Conservation (phyloP, 768 basidiomycete genomes). For the Crucibulum laeve region DNA sequence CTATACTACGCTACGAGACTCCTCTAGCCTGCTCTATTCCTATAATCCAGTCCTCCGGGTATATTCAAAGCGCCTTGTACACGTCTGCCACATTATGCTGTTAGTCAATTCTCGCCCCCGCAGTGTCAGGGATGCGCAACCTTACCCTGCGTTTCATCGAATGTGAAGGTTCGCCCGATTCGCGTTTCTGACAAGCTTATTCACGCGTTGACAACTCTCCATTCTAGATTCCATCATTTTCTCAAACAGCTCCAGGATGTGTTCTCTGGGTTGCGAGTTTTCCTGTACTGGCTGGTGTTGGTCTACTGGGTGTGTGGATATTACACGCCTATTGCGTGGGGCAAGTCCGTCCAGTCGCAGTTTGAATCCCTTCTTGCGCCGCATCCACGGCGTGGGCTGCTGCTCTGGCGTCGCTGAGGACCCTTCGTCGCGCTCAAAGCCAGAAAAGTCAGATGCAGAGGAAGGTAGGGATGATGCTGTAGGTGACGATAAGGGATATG, state of each 20-base stretch:
- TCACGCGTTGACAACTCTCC: conserved; percentile 70
- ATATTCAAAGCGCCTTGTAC: too few species aligned
- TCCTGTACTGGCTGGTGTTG: conserved; percentile 10
- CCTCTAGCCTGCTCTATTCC: too few species aligned
- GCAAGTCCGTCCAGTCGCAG: conserved; percentile 32
- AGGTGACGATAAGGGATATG: background rate
- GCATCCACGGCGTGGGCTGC: conserved; percentile 40
- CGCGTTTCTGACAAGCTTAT: conserved; percentile 48
- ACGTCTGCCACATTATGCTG: too few species aligned
- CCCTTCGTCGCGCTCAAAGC: background rate
- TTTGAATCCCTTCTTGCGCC: conserved; percentile 57
- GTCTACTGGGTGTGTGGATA: conserved; percentile 13
- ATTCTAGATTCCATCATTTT: conserved; percentile 70
- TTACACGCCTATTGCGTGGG: conserved; percentile 13
- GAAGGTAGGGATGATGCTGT: background rate
- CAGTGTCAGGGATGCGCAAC: conserved; percentile 7
- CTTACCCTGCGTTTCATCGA: conserved; percentile 12
- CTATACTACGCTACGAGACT: too few species aligned
- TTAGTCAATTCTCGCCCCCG: too few species aligned
- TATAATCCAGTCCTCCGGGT: too few species aligned
- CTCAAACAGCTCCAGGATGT: conserved; percentile 64
- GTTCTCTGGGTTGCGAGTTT: conserved; percentile 27
- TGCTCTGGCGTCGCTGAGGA: conserved; percentile 6
- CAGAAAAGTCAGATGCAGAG: background rate
- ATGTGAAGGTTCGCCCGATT: conserved; percentile 26